A percentile compares a stretch with the other conserved stretches of the same genome.
These are phyloP conservation scores for Lactifluus hygrophoroides DNA, from an alignment of 768 basidiomycete genomes.

Conservation along the genomic window DNA sequence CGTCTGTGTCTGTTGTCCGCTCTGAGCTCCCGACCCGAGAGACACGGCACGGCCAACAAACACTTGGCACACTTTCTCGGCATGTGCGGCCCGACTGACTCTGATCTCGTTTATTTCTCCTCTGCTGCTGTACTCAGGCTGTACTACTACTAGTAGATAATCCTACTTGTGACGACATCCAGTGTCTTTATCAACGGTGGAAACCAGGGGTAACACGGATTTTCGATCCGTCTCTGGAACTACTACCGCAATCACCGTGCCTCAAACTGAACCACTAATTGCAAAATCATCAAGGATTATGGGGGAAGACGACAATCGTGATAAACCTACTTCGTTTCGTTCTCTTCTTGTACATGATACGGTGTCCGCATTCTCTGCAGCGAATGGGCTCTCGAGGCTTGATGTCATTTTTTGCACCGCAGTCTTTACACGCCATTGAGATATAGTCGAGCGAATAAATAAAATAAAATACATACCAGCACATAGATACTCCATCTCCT, in stretches of 20 bases:
- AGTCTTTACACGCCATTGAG: constrained; percentile 38
- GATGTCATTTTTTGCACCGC: constrained; percentile 88
- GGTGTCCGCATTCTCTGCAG: constrained; percentile 93
- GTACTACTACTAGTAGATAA: too few species aligned
- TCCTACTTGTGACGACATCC: too few species aligned
- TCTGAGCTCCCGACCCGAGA: too few species aligned
- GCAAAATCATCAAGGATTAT: not conserved
- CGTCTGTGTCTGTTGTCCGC: too few species aligned
- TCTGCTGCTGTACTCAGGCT: not conserved
- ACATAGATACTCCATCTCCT: constrained; percentile 80
- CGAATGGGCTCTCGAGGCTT: constrained; percentile 87
- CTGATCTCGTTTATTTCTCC: not conserved
- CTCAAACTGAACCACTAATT: constrained; percentile 67
- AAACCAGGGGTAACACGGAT: too few species aligned
- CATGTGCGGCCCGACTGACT: not conserved
- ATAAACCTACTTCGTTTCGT: constrained; percentile 76
- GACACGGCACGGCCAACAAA: not conserved
- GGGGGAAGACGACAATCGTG: not conserved
- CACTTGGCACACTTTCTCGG: not conserved
- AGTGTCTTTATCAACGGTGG: too few species aligned
- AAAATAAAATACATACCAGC: constrained; percentile 45
- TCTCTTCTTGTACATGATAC: constrained; percentile 98
- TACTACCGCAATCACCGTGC: not conserved
- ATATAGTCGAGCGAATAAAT: not conserved
- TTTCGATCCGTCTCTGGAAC: too few species aligned